Conservation (phyloP, 176 grass and related monocot genomes). For the Musa acuminata region DNA sequence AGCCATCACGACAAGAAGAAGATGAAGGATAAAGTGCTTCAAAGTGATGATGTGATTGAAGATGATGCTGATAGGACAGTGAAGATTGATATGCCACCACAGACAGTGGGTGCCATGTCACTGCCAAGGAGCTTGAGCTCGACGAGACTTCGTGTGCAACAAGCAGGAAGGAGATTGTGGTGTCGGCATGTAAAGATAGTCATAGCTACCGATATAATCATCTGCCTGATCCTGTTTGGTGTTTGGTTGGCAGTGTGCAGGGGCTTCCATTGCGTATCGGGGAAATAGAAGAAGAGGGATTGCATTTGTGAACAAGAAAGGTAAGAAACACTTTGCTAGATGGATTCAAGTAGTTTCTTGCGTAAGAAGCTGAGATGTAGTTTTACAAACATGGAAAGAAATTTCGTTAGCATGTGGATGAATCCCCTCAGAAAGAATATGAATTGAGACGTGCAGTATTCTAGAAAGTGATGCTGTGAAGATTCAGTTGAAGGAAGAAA, state of each 20-base stretch:
- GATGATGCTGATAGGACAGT: conserved; percentile 26
- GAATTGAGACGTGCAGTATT: too few relatives aligned
- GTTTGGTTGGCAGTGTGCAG: conserved; percentile 70
- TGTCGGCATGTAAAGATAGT: conserved; percentile 63
- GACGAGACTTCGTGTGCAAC: conserved; percentile 35
- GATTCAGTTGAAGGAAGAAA: too few relatives aligned
- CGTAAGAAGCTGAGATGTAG: too few relatives aligned
- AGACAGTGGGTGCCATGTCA: conserved; percentile 33
- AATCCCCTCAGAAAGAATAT: too few relatives aligned
- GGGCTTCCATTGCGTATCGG: conserved; percentile 65
- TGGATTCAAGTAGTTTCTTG: too few relatives aligned
- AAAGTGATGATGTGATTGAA: conserved; percentile 14
- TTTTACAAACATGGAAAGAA: too few relatives aligned
- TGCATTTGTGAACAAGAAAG: not conserved
- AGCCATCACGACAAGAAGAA: conserved; percentile 27
- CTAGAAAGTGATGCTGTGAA: too few relatives aligned
- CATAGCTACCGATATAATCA: conserved; percentile 31
- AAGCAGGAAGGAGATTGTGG: conserved; percentile 36
- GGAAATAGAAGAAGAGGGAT: conserved; percentile 2
- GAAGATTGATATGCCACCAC: conserved; percentile 42
- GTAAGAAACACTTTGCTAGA: too few relatives aligned
- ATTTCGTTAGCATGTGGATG: too few relatives aligned
- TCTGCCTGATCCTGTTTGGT: conserved; percentile 62
- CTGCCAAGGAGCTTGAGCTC: conserved; percentile 41
- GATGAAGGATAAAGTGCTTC: conserved; percentile 32